phyloP scores from a whole-genome alignment of 2,329 filamentous ascomycete genomes.

The Zalaria obscura region DNA sequence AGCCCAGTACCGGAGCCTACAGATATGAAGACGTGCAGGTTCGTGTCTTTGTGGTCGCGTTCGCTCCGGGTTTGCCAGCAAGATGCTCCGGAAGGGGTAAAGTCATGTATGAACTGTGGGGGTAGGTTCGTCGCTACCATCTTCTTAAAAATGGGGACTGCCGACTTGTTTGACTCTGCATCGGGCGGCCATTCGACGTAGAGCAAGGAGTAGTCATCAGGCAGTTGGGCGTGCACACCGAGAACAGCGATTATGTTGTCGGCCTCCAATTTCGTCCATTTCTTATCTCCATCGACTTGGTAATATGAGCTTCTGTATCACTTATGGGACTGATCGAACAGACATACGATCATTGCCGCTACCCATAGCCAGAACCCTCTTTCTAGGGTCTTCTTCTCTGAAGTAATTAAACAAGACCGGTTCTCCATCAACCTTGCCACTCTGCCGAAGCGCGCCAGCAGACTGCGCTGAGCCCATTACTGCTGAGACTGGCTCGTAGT shows the following conservation, averaged over 20 bases:
- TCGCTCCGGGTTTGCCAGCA: constrained; percentile 9
- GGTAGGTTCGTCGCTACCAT: constrained; percentile 10
- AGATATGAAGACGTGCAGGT: constrained; percentile 30
- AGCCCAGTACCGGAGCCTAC: constrained; percentile 28
- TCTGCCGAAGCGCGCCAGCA: constrained; percentile 8
- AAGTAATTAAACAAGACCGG: constrained; percentile 13
- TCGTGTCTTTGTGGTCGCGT: constrained; percentile 2
- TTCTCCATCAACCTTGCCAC: constrained; percentile 11
- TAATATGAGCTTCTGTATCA: constrained; percentile 6
- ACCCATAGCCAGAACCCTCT: constrained; percentile 9
- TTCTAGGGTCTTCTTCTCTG: constrained; percentile 7
- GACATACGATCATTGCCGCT: constrained; percentile 11
- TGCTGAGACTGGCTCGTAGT: too few species aligned
- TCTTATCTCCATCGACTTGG: not conserved
- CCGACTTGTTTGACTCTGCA: constrained; percentile 7
- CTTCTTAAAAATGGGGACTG: not conserved
- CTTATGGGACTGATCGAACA: not conserved
- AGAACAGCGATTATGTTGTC: constrained; percentile 13
- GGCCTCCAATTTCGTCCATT: constrained; percentile 8
- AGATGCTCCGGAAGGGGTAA: constrained; percentile 8
- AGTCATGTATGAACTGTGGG: constrained; percentile 10
- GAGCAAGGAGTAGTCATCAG: constrained; percentile 10
- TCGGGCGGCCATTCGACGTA: constrained; percentile 11
- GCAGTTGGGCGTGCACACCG: constrained; percentile 3
- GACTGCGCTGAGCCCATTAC: constrained; percentile 10